Conservation (phyloP, 2,329 filamentous ascomycete species). For the Colletotrichum tabaci region DNA sequence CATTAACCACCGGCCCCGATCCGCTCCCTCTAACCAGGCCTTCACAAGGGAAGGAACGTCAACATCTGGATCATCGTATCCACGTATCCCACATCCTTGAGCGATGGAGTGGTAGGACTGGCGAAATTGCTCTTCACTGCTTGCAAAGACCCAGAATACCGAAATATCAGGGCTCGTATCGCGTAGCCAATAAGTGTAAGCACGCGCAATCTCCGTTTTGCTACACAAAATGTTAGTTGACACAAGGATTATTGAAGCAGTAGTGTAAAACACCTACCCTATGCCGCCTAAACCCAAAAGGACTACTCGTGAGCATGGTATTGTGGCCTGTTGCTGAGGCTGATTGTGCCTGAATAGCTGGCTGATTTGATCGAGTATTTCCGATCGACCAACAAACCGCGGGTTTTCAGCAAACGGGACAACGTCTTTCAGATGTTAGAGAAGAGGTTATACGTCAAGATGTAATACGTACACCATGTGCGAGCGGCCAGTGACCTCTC, state of each 20-base stretch:
- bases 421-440: background rate
- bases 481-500: no score
- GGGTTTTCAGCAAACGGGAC: background rate
- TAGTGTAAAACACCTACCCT: no score
- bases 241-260: no score
- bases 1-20: slow-evolving; percentile 38
- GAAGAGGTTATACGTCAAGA: background rate
- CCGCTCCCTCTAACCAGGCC: slow-evolving; percentile 30
- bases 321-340: fast-evolving
- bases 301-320: background rate
- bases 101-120: background rate
- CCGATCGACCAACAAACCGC: background rate
- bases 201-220: slow-evolving; percentile 52
- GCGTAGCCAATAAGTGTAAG: slow-evolving; percentile 48
- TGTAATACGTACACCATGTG: slow-evolving; percentile 29
- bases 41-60: background rate
- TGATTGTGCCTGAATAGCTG: background rate
- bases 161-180: no score
- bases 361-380: background rate
- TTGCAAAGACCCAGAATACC: slow-evolving; percentile 53
- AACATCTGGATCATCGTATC: background rate
- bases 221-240: slow-evolving; percentile 41
- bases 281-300: slow-evolving; percentile 9
- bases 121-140: slow-evolving; percentile 49
- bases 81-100: background rate